Evolutionary conservation across 345 rosid genomes (phyloP).

Genomic region (Populus ilicifolia): DNA sequence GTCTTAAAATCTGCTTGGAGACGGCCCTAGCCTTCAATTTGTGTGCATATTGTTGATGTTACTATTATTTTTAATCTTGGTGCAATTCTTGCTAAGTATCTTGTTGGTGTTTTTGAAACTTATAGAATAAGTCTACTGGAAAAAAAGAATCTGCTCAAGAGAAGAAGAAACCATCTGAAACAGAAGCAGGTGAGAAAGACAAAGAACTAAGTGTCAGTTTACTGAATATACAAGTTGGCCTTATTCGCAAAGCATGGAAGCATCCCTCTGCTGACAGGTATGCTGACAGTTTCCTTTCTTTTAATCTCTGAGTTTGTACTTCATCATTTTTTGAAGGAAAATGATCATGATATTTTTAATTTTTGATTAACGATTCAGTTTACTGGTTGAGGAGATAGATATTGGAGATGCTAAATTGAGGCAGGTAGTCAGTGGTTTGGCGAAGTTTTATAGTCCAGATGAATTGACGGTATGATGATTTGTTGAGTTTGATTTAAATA

Average conservation of each 20-base stretch:
- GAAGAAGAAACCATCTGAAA: constrained; percentile 56
- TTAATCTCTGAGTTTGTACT: not conserved
- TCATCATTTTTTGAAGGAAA: not conserved
- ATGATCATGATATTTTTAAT: constrained; percentile 3
- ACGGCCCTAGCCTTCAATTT: too few relatives aligned
- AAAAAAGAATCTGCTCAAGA: constrained; percentile 52
- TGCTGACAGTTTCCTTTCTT: constrained; percentile 20
- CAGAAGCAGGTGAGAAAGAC: constrained; percentile 60
- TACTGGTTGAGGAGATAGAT: constrained; percentile 95
- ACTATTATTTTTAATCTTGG: too few relatives aligned
- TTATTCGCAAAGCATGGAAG: constrained; percentile 85
- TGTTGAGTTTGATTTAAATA: constrained; percentile 5
- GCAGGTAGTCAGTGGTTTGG: constrained; percentile 98
- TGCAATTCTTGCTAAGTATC: constrained; percentile 5
- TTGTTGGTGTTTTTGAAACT: not conserved
- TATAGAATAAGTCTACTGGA: constrained; percentile 49
- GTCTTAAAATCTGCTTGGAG: too few relatives aligned
- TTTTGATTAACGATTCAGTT: constrained; percentile 44
- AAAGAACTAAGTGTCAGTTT: constrained; percentile 80
- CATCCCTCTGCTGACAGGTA: constrained; percentile 99
- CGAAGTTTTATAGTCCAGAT: constrained; percentile 79
- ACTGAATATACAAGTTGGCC: constrained; percentile 83
- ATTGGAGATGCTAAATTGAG: constrained; percentile 81
- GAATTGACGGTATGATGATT: constrained; percentile 57
- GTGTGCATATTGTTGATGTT: too few relatives aligned